Percentiles rank a stretch among this genome's conserved stretches.
Conservation (phyloP, 1,139 yeast species). For the Sugiyamaella japonica region DNA sequence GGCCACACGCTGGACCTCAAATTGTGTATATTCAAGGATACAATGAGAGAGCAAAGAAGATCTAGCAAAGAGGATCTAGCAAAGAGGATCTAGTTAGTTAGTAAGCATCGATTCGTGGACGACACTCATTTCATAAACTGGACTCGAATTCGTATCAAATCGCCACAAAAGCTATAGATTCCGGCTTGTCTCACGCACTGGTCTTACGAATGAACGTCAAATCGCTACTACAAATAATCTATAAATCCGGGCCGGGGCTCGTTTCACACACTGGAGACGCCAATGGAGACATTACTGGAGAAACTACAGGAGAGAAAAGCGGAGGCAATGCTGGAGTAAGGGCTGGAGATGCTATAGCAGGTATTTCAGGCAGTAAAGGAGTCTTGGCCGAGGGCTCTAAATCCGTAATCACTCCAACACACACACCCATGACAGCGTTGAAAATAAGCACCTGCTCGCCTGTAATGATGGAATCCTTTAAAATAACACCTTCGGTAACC, state of each 20-base stretch:
- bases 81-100: no score
- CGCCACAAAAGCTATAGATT: no score
- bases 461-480: constrained; percentile 46
- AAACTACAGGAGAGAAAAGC: not conserved
- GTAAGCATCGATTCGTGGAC: no score
- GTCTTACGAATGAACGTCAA: no score
- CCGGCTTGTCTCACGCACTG: not conserved
- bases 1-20: not conserved
- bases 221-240: not conserved
- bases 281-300: not conserved
- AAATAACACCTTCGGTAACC: constrained; percentile 57
- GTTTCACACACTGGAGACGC: not conserved
- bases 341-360: not conserved
- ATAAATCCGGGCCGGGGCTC: no score
- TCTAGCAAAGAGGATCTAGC: no score
- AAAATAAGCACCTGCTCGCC: constrained; percentile 73
- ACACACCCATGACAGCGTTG: constrained; percentile 83
- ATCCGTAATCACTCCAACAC: constrained; percentile 52
- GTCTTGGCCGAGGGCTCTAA: not conserved
- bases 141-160: no score
- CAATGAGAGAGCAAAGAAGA: no score
- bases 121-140: no score
- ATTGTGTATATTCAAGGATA: no score
- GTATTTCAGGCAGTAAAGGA: not conserved
- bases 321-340: not conserved